phyloP scores from a whole-genome alignment of 129 eudicot genomes.

The Flaveria linearis region DNA sequence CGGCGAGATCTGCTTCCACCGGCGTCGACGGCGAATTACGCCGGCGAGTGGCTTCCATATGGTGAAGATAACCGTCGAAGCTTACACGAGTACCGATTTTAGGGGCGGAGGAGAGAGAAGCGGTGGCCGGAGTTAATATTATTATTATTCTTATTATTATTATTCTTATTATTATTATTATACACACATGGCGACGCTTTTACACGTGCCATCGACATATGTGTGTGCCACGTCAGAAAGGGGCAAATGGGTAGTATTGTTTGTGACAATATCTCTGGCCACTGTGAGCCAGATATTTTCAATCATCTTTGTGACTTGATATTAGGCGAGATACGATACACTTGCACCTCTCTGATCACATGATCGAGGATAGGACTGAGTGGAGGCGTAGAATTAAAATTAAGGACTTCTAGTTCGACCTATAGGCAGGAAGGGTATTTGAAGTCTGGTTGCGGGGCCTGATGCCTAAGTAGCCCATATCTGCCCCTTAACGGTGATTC shows the following conservation, averaged over 20 bases:
- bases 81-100: not conserved
- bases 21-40: conserved; percentile 27
- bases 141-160: too few species aligned
- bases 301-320: too few species aligned
- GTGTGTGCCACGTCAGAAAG: conserved; percentile 47
- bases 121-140: conserved; percentile 4
- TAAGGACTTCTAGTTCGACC: too few species aligned
- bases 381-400: too few species aligned
- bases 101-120: conserved; percentile 26
- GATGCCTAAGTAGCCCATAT: too few species aligned
- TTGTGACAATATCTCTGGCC: conserved; percentile 35
- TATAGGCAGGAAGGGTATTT: too few species aligned
- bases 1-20: conserved; percentile 32
- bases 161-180: too few species aligned
- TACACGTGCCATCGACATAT: conserved; percentile 44
- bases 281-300: conserved; percentile 52
- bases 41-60: conserved; percentile 34
- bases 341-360: too few species aligned
- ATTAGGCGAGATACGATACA: too few species aligned
- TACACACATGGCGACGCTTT: conserved; percentile 59
- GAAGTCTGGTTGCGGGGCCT: too few species aligned
- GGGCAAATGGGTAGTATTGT: not conserved
- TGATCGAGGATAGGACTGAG: too few species aligned
- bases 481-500: too few species aligned
- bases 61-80: not conserved